A percentile compares a stretch with the other conserved stretches of the same genome.
Evolutionary conservation across 495 filamentous ascomycete species (phyloP).

Genomic region (Xylaria flabelliformis): DNA sequence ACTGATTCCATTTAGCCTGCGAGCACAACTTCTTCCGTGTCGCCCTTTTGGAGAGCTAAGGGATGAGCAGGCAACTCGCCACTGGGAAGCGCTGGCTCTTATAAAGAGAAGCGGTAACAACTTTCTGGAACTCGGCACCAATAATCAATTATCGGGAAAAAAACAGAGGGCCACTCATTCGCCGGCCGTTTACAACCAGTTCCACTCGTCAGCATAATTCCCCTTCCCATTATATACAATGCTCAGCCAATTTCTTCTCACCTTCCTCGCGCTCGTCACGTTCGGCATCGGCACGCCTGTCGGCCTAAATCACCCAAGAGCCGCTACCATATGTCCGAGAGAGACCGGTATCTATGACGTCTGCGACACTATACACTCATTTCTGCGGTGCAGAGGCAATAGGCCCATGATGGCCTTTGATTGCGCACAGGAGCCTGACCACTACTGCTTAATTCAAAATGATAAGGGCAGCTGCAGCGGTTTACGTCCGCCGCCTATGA

Average conservation of each 20-base stretch:
- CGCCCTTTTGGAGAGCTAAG: slow-evolving; percentile 18
- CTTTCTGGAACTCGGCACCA: slow-evolving; percentile 16
- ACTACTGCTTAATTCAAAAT: slow-evolving; percentile 14
- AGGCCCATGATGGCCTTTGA: slow-evolving; percentile 22
- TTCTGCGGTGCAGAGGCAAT: slow-evolving; percentile 19
- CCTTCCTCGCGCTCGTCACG: slow-evolving; percentile 15
- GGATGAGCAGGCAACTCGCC: not conserved
- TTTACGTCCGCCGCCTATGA: slow-evolving; percentile 9
- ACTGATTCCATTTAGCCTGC: slow-evolving; percentile 23
- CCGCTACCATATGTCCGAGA: not conserved
- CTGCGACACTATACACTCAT: slow-evolving; percentile 24
- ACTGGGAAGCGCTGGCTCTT: not conserved
- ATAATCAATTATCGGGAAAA: slow-evolving; percentile 22
- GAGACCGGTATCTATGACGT: slow-evolving; percentile 16
- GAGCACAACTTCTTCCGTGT: slow-evolving; percentile 16
- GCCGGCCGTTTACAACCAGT: not conserved
- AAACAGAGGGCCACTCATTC: slow-evolving; percentile 1
- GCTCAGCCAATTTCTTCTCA: not conserved
- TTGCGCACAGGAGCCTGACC: slow-evolving; percentile 15
- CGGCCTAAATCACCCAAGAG: not conserved
- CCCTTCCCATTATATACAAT: slow-evolving; percentile 6
- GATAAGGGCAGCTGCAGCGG: slow-evolving; percentile 22
- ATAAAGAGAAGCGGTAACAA: not conserved
- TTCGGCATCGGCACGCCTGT: slow-evolving; percentile 14
- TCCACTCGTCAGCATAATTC: not conserved